Evolutionary conservation across 805 yeast genomes (phyloP).

Genomic region (Candida odintsovae): DNA sequence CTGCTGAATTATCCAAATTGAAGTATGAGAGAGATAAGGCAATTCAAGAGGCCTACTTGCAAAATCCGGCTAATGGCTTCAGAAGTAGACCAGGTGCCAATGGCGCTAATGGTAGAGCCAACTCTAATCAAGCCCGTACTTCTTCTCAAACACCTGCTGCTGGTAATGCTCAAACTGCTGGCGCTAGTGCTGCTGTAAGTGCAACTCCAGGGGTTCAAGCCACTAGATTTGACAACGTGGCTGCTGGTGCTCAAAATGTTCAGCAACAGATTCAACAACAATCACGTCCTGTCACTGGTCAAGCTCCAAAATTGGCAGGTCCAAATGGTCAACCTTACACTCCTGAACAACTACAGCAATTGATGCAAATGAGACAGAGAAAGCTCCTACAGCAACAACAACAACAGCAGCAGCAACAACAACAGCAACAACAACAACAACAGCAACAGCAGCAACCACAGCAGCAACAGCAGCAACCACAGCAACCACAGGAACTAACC

Average conservation of each 20-base stretch:
- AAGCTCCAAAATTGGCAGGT: conserved; percentile 6
- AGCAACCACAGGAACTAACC: conserved; percentile 8
- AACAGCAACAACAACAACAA: background rate
- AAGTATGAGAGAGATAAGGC: conserved; percentile 85
- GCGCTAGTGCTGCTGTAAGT: background rate
- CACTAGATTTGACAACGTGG: background rate
- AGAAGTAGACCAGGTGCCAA: conserved; percentile 9
- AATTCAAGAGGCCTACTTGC: conserved; percentile 65
- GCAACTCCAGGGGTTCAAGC: conserved; percentile 1
- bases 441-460: conserved; percentile 5
- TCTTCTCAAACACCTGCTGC: background rate
- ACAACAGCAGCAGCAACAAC: conserved; percentile 11
- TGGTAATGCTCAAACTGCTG: conserved; percentile 1
- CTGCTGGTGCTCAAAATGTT: conserved; percentile 4
- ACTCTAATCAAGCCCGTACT: background rate
- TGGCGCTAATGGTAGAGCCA: conserved; percentile 4
- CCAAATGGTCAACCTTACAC: conserved; percentile 56
- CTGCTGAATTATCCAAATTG: conserved; percentile 76
- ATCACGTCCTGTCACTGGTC: conserved; percentile 1
- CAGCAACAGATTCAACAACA: conserved; percentile 2
- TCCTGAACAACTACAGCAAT: conserved; percentile 54
- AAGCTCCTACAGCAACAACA: conserved; percentile 14
- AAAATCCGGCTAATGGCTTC: conserved; percentile 25
- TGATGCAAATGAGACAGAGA: conserved; percentile 36
- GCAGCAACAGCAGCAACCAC: conserved; percentile 14